Percentiles rank a stretch among this genome's conserved stretches.
Evolutionary conservation across 805 yeast species (phyloP).

Genomic region (Ogataea parapolymorpha): DNA sequence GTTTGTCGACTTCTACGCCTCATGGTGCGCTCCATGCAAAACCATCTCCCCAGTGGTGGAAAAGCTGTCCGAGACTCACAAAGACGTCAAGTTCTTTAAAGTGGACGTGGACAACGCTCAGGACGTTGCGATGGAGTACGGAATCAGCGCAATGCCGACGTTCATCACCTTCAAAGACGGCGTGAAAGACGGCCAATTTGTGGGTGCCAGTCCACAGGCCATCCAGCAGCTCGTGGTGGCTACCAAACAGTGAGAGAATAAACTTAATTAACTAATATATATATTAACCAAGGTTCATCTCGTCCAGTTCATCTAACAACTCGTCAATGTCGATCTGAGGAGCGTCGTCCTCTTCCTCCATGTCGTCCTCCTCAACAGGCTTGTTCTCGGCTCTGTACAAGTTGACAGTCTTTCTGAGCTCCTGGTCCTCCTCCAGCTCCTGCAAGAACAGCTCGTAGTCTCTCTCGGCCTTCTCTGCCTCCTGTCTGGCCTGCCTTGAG

Average conservation of each 20-base stretch:
- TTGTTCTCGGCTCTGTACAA: conserved; percentile 65
- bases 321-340: conserved; percentile 91
- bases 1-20: conserved; percentile 64
- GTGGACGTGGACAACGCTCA: conserved; percentile 65
- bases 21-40: conserved; percentile 80
- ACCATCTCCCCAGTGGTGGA: conserved; percentile 61
- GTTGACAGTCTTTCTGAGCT: conserved; percentile 86
- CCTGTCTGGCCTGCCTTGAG: conserved; percentile 78
- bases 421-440: conserved; percentile 95
- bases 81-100: conserved; percentile 57
- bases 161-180: conserved; percentile 62
- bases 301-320: conserved; percentile 90
- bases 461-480: conserved; percentile 85
- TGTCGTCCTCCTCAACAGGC: conserved; percentile 38
- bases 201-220: conserved; percentile 59
- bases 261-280: not conserved
- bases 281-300: conserved; percentile 67
- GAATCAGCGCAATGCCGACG: conserved; percentile 75
- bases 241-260: conserved; percentile 9
- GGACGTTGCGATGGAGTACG: conserved; percentile 59
- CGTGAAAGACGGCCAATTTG: conserved; percentile 49
- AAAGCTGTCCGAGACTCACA: conserved; percentile 39
- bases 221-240: conserved; percentile 31
- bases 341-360: conserved; percentile 59
- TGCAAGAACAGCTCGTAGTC: conserved; percentile 95